Evolutionary conservation across 345 rosid genomes (phyloP).

Genomic region (Stellera chamaejasme): DNA sequence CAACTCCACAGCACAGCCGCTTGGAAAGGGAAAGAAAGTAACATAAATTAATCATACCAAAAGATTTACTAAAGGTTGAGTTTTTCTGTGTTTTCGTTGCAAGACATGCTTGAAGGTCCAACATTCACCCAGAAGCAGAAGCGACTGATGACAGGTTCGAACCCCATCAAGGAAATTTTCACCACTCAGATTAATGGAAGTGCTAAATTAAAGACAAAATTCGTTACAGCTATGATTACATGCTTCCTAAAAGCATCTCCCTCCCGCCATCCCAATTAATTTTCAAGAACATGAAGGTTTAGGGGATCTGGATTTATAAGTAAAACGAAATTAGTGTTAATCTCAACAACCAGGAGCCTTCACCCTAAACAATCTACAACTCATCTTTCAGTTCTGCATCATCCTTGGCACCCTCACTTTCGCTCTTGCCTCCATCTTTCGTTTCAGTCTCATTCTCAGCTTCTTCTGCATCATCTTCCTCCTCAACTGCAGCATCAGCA

Average conservation of each 20-base stretch:
- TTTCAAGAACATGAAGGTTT: not conserved
- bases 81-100: too few relatives aligned
- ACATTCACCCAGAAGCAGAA: too few relatives aligned
- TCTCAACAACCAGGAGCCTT: not conserved
- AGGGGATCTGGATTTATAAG: not conserved
- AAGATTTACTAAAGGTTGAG: too few relatives aligned
- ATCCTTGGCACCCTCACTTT: constrained; percentile 22
- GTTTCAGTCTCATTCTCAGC: constrained; percentile 29
- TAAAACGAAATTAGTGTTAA: not conserved
- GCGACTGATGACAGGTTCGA: too few relatives aligned
- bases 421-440: constrained; percentile 24
- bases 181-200: constrained; percentile 1
- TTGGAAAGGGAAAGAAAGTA: too few relatives aligned
- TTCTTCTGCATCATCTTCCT: constrained; percentile 70
- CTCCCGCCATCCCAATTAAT: constrained; percentile 6
- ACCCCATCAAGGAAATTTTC: too few relatives aligned
- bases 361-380: constrained; percentile 25
- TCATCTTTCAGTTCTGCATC: constrained; percentile 38
- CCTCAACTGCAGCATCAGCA: constrained; percentile 70
- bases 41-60: too few relatives aligned
- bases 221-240: constrained; percentile 13
- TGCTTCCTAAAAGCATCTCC: constrained; percentile 11
- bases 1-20: too few relatives aligned
- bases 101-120: too few relatives aligned
- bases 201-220: constrained; percentile 16